These are phyloP conservation scores for Umbelopsis sp. DNA, from an alignment of 192 early-diverging fungal genomes.

Conservation along the genomic window DNA sequence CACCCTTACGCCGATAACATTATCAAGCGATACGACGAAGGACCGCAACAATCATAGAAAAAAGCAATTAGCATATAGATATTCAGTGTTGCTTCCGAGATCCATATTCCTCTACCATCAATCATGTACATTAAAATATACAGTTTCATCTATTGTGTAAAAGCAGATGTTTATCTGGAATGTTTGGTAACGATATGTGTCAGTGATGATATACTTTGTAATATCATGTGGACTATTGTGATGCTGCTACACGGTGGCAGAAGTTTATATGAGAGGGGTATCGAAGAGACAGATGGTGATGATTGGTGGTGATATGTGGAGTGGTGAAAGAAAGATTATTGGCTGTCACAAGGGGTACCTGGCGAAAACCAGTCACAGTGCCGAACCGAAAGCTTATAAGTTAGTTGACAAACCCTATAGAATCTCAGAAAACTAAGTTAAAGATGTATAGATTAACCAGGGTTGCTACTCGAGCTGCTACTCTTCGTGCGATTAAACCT, in stretches of 20 bases:
- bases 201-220: no score
- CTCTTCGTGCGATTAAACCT: neutral
- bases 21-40: constrained; percentile 70
- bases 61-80: no score
- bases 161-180: no score
- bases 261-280: neutral
- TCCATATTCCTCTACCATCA: neutral
- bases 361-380: neutral
- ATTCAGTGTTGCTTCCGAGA: neutral
- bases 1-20: constrained; percentile 91
- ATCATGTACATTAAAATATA: neutral
- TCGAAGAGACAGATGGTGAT: no score
- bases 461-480: neutral
- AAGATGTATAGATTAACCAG: constrained; percentile 9
- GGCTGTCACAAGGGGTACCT: neutral
- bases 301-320: no score
- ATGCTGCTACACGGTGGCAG: neutral
- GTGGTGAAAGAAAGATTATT: no score
- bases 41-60: constrained; percentile 14
- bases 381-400: neutral
- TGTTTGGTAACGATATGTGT: no score
- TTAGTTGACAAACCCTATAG: neutral
- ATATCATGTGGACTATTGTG: no score
- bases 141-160: no score
- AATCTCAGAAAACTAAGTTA: neutral